These are phyloP conservation scores for Hyaloscypha finlandica DNA, from an alignment of 495 filamentous ascomycete species.

Conservation along the genomic window DNA sequence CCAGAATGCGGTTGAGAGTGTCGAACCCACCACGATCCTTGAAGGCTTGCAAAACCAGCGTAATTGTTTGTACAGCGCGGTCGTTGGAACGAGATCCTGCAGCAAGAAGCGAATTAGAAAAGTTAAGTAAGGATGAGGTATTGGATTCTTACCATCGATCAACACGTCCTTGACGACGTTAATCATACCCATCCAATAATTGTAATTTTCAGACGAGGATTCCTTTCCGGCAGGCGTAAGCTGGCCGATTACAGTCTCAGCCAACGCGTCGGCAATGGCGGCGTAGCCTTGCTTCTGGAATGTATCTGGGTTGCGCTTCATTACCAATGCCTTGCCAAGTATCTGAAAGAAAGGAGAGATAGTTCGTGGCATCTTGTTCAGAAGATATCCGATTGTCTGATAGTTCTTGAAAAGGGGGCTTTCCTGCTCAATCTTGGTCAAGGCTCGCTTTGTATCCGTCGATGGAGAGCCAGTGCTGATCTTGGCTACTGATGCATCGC, in stretches of 20 bases:
- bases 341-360: constrained; percentile 76
- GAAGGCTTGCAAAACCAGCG: constrained; percentile 81
- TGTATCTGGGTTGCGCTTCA: constrained; percentile 66
- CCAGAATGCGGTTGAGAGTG: constrained; percentile 69
- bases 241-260: constrained; percentile 67
- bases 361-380: constrained; percentile 70
- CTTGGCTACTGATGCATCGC: neutral
- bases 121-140: neutral
- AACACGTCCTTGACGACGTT: constrained; percentile 76
- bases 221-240: constrained; percentile 42
- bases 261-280: constrained; percentile 77
- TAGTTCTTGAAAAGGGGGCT: constrained; percentile 71
- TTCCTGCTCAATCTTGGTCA: constrained; percentile 41
- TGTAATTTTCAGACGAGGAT: constrained; percentile 50
- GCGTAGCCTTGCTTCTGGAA: constrained; percentile 65
- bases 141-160: constrained; percentile 59
- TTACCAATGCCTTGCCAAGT: constrained; percentile 76
- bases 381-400: constrained; percentile 69
- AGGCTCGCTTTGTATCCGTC: constrained; percentile 19
- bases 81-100: constrained; percentile 48
- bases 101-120: neutral
- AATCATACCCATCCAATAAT: constrained; percentile 80
- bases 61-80: constrained; percentile 68
- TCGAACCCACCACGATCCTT: constrained; percentile 77
- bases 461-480: neutral